These are phyloP conservation scores for Raffaelea deltoideospora DNA, from an alignment of 2,329 filamentous ascomycete species.

Conservation along the genomic window DNA sequence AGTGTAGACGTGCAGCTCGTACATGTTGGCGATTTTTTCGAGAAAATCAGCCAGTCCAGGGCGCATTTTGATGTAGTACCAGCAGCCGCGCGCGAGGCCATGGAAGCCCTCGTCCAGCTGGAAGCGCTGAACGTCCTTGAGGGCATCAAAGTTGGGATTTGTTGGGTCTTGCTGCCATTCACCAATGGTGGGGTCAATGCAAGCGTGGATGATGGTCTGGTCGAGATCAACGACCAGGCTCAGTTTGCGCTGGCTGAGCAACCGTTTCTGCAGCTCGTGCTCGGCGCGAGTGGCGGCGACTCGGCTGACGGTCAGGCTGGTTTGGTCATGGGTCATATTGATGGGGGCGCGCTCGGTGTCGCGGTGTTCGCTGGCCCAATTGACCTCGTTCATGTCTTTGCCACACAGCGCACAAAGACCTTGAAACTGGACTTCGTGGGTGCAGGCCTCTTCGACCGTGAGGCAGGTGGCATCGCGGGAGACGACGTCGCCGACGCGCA, in stretches of 20 bases:
- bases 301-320: slow-evolving; percentile 69
- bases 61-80: slow-evolving; percentile 97
- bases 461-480: slow-evolving; percentile 42
- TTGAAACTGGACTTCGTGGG: slow-evolving; percentile 80
- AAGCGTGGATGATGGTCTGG: slow-evolving; percentile 96
- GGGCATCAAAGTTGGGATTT: slow-evolving; percentile 81
- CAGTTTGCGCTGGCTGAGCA: slow-evolving; percentile 69
- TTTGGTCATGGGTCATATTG: slow-evolving; percentile 89
- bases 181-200: slow-evolving; percentile 87
- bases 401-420: slow-evolving; percentile 87
- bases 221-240: slow-evolving; percentile 93
- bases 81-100: slow-evolving; percentile 56
- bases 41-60: slow-evolving; percentile 75
- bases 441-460: slow-evolving; percentile 79
- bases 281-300: slow-evolving; percentile 69
- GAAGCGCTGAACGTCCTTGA: slow-evolving; percentile 79
- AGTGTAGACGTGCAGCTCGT: slow-evolving; percentile 95
- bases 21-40: slow-evolving; percentile 59
- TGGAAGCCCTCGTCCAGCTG: slow-evolving; percentile 78
- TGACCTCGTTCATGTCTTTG: slow-evolving; percentile 86
- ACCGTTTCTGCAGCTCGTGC: slow-evolving; percentile 68
- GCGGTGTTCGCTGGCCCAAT: slow-evolving; percentile 65
- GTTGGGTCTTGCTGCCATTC: slow-evolving; percentile 85
- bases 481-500: slow-evolving; percentile 52
- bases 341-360: slow-evolving; percentile 81